Percentiles rank a stretch among this genome's conserved stretches.
Conservation (phyloP, 176 grass and related monocot species). For the Chrysopogon serrulatus region DNA sequence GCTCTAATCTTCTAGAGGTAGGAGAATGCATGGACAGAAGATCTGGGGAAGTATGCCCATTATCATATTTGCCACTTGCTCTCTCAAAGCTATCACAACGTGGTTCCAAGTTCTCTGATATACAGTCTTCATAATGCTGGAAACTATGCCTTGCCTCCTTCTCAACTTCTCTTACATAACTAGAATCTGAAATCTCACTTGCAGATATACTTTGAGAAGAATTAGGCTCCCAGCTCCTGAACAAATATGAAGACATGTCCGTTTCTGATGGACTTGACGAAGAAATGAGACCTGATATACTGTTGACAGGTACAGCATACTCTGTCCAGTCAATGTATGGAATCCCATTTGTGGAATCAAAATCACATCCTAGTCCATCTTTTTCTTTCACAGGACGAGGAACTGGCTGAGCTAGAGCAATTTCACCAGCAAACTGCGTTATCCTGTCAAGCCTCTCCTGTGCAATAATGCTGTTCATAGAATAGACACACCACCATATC, state of each 20-base stretch:
- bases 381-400: conserved; percentile 54
- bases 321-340: conserved; percentile 68
- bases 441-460: conserved; percentile 98
- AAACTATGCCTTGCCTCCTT: conserved; percentile 58
- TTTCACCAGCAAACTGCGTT: conserved; percentile 81
- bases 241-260: conserved; percentile 54
- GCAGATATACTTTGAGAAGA: conserved; percentile 78
- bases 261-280: conserved; percentile 55
- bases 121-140: conserved; percentile 67
- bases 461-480: conserved; percentile 80
- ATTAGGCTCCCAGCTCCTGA: conserved; percentile 60
- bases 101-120: conserved; percentile 63
- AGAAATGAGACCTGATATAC: conserved; percentile 73
- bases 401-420: conserved; percentile 57
- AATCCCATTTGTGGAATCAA: conserved; percentile 43
- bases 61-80: conserved; percentile 55
- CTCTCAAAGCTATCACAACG: conserved; percentile 79
- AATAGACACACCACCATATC: conserved; percentile 17
- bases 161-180: conserved; percentile 73
- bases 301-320: conserved; percentile 75
- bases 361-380: conserved; percentile 36
- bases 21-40: conserved; percentile 37
- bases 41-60: conserved; percentile 68
- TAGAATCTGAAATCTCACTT: conserved; percentile 81
- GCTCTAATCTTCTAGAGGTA: conserved; percentile 37